phyloP scores from a whole-genome alignment of 1,284 basidiomycete species.

The Irpex rosettiformis region DNA sequence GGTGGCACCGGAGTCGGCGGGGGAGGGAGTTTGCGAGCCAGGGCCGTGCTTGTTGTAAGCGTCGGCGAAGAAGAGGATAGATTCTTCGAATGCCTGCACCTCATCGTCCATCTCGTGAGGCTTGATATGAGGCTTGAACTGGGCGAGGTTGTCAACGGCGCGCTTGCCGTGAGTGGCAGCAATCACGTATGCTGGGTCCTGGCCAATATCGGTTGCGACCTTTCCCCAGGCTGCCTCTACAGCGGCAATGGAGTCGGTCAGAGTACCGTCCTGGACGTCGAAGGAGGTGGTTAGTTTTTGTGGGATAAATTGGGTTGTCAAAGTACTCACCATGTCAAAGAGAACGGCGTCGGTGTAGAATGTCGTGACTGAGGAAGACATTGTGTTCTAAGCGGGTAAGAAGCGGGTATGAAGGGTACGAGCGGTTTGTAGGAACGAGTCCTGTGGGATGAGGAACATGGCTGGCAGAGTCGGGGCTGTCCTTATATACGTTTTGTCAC shows the following conservation, averaged over 20 bases:
- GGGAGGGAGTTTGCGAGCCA: conserved; percentile 31
- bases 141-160: conserved; percentile 47
- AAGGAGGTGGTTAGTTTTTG: background rate
- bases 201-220: conserved; percentile 67
- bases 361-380: conserved; percentile 26
- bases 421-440: conserved; percentile 9
- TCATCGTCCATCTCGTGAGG: conserved; percentile 65
- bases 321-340: conserved; percentile 64
- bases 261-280: conserved; percentile 55
- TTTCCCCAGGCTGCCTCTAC: conserved; percentile 80
- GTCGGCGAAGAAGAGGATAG: conserved; percentile 72
- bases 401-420: conserved; percentile 11
- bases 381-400: conserved; percentile 13
- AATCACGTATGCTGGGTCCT: conserved; percentile 63
- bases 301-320: background rate
- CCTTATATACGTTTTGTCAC: conserved; percentile 13
- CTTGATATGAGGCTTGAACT: conserved; percentile 39
- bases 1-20: conserved; percentile 20
- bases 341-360: conserved; percentile 62
- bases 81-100: conserved; percentile 66
- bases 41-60: conserved; percentile 49
- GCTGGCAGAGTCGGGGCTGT: background rate
- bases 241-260: conserved; percentile 74
- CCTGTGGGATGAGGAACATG: background rate
- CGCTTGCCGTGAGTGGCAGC: conserved; percentile 76